A percentile compares a stretch with the other conserved stretches of the same genome.
Evolutionary conservation across 2,329 filamentous ascomycete species (phyloP).

Genomic region (Xylaria sp.): DNA sequence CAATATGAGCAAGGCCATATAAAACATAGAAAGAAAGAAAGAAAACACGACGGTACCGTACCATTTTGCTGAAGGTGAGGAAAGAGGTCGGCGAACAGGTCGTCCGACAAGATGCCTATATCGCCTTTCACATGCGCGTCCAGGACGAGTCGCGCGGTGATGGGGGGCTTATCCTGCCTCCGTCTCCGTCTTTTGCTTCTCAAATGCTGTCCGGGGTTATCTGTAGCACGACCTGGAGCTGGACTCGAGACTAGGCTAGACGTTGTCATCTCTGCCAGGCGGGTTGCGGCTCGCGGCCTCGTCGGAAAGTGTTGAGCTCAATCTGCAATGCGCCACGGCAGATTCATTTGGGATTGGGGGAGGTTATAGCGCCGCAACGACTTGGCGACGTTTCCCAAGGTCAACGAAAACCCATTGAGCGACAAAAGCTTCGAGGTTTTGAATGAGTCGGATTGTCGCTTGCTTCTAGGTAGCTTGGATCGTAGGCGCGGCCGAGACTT

Average conservation of each 20-base stretch:
- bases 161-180: slow-evolving; percentile 72
- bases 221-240: slow-evolving; percentile 12
- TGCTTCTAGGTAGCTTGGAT: too few species aligned
- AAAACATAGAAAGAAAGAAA: background rate
- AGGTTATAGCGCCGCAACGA: slow-evolving; percentile 31
- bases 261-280: slow-evolving; percentile 24
- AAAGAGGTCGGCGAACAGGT: slow-evolving; percentile 83
- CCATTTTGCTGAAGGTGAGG: slow-evolving; percentile 55
- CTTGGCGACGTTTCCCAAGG: slow-evolving; percentile 18
- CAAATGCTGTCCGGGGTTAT: slow-evolving; percentile 43
- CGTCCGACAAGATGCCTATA: slow-evolving; percentile 83
- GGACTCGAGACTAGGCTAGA: slow-evolving; percentile 21
- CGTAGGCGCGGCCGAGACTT: too few species aligned
- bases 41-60: slow-evolving; percentile 2
- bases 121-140: slow-evolving; percentile 87
- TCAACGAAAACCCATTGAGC: slow-evolving; percentile 26
- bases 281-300: slow-evolving; percentile 2
- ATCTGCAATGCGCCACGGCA: slow-evolving; percentile 28
- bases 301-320: slow-evolving; percentile 7
- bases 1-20: background rate
- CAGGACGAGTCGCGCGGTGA: slow-evolving; percentile 80
- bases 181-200: slow-evolving; percentile 57
- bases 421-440: background rate
- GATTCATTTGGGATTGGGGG: slow-evolving; percentile 24
- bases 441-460: too few species aligned